These are phyloP conservation scores for Citrullus amarus DNA, from an alignment of 306 rosid species.

Conservation along the genomic window DNA sequence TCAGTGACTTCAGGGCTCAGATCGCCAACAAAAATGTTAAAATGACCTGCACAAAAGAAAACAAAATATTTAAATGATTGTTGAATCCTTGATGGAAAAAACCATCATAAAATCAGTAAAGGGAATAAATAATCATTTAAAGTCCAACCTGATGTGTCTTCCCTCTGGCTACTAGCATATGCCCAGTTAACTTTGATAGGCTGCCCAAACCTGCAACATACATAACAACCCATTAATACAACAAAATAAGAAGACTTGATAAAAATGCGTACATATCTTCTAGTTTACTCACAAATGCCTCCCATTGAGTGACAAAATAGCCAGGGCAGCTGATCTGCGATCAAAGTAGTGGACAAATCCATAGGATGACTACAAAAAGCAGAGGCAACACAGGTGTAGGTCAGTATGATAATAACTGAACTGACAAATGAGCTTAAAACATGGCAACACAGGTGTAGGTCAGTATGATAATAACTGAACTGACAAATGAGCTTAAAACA, in stretches of 20 bases:
- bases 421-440: neutral
- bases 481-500: neutral
- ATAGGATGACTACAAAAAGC: slow-evolving; percentile 70
- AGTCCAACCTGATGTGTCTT: slow-evolving; percentile 80
- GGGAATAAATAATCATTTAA: neutral
- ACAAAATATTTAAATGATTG: neutral
- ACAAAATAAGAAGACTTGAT: neutral
- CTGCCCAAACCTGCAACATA: slow-evolving; percentile 74
- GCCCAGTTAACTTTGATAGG: slow-evolving; percentile 99
- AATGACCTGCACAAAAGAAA: slow-evolving; percentile 58
- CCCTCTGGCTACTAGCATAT: slow-evolving; percentile 95
- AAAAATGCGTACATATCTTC: neutral
- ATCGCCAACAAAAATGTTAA: slow-evolving; percentile 93
- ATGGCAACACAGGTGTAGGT: neutral
- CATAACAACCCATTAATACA: neutral
- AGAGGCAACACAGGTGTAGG: slow-evolving; percentile 7
- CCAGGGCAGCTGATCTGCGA: slow-evolving; percentile 87
- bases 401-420: neutral
- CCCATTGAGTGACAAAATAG: slow-evolving; percentile 86
- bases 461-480: neutral
- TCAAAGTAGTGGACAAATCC: slow-evolving; percentile 93
- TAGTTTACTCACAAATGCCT: slow-evolving; percentile 70
- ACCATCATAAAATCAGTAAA: neutral
- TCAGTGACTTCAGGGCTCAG: slow-evolving; percentile 97
- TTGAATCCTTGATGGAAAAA: neutral